Conservation (phyloP, 441 rosid genomes). For the Dalechampia spathulata region DNA sequence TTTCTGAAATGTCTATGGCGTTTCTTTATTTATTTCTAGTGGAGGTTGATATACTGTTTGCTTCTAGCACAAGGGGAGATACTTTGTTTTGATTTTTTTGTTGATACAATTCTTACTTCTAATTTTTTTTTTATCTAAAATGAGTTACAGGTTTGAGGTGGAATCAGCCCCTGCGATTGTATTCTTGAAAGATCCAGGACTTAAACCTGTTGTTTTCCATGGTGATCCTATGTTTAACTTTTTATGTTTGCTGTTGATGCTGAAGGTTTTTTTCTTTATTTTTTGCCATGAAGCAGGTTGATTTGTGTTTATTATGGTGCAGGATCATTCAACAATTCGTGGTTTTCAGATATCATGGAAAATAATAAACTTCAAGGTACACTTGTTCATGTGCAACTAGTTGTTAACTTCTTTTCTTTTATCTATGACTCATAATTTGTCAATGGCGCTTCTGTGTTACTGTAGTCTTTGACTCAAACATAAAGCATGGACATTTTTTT, state of each 20-base stretch:
- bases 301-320: constrained; percentile 25
- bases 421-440: too few species aligned
- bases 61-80: background rate
- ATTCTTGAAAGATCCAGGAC: constrained; percentile 84
- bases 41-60: background rate
- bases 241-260: constrained; percentile 15
- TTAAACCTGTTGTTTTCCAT: constrained; percentile 78
- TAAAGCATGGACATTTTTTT: too few species aligned
- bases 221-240: constrained; percentile 32
- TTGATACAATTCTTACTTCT: background rate
- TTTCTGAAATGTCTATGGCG: background rate
- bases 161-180: constrained; percentile 95
- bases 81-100: background rate
- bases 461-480: background rate
- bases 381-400: background rate
- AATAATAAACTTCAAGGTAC: constrained; percentile 79
- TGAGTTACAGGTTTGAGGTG: constrained; percentile 72
- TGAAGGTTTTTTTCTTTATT: constrained; percentile 6
- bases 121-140: background rate
- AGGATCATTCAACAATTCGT: constrained; percentile 72
- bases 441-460: background rate
- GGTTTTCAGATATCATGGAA: constrained; percentile 67
- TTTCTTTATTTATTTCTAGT: background rate
- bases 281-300: constrained; percentile 18
- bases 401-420: background rate